phyloP scores from a whole-genome alignment of 1,284 basidiomycete genomes.

The Apiotrichum domesticum region DNA sequence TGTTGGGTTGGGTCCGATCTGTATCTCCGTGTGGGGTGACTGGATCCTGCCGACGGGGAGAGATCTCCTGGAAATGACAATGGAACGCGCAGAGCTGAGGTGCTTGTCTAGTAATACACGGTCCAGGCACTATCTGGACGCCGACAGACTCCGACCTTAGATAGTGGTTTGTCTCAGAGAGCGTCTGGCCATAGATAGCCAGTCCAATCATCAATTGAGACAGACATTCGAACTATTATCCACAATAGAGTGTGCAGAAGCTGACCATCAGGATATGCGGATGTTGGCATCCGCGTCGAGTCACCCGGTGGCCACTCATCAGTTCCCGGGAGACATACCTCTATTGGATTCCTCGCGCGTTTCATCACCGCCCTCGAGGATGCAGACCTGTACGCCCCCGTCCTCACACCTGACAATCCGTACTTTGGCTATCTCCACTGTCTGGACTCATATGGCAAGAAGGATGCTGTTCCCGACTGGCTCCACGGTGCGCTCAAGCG shows the following conservation, averaged over 20 bases:
- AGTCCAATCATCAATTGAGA: no score
- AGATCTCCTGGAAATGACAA: no score
- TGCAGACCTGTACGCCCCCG: conserved; percentile 35
- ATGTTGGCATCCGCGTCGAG: conserved; percentile 33
- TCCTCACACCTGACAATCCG: conserved; percentile 42
- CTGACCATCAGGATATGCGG: conserved; percentile 7
- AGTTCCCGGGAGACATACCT: conserved; percentile 38
- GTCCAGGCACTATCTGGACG: no score
- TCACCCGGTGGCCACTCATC: conserved; percentile 44
- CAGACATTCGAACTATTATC: no score
- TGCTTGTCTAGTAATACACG: no score
- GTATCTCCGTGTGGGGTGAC: no score
- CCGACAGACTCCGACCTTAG: no score
- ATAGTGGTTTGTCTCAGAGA: no score
- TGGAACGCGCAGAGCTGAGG: no score
- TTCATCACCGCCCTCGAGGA: conserved; percentile 42
- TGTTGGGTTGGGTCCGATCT: no score
- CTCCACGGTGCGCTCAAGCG: conserved; percentile 35
- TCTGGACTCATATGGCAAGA: conserved; percentile 45
- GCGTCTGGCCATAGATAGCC: no score
- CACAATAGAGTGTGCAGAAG: neutral
- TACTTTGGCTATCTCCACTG: conserved; percentile 50
- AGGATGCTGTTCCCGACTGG: conserved; percentile 34
- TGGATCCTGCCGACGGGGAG: no score
- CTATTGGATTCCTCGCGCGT: conserved; percentile 46